A percentile compares a stretch with the other conserved stretches of the same genome.
These are phyloP conservation scores for Microdochium bolleyi DNA, from an alignment of 2,329 filamentous ascomycete species.

Conservation along the genomic window DNA sequence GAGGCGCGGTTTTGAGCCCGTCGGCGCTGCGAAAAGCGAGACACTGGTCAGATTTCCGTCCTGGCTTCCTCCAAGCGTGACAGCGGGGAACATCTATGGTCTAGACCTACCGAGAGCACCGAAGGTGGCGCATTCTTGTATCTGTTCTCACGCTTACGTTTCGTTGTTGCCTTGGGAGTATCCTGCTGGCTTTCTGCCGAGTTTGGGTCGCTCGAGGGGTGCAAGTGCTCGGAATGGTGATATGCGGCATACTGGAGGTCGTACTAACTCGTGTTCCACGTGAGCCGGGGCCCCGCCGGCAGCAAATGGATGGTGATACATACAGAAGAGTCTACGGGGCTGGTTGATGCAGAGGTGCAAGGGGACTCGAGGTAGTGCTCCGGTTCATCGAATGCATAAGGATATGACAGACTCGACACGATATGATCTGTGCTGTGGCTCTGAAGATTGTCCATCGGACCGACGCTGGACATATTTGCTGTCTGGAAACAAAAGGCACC, in stretches of 20 bases:
- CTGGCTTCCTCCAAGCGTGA: background rate
- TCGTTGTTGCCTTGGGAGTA: slow-evolving; percentile 27
- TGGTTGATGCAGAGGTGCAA: slow-evolving; percentile 25
- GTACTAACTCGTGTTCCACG: slow-evolving; percentile 14
- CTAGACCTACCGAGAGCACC: slow-evolving; percentile 34
- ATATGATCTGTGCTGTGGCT: background rate
- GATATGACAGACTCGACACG: slow-evolving; percentile 11
- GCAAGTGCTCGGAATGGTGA: slow-evolving; percentile 12
- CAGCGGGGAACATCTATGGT: background rate
- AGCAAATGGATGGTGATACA: slow-evolving; percentile 5
- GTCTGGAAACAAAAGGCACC: too few relatives aligned
- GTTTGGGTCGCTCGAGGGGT: slow-evolving; percentile 12
- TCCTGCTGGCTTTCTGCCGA: slow-evolving; percentile 13
- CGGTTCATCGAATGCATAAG: slow-evolving; percentile 25
- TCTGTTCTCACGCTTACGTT: slow-evolving; percentile 41
- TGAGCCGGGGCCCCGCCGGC: too few relatives aligned
- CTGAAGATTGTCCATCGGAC: background rate
- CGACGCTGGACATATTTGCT: too few relatives aligned
- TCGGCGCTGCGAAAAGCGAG: slow-evolving; percentile 34
- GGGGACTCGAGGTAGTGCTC: slow-evolving; percentile 25
- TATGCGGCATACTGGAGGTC: slow-evolving; percentile 20
- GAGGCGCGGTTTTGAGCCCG: slow-evolving; percentile 54
- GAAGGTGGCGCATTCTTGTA: slow-evolving; percentile 44
- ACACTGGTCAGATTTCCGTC: background rate
- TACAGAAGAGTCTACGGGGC: slow-evolving; percentile 27